Conservation (phyloP, 495 filamentous ascomycete species). For the Penicillium longicatenatum region DNA sequence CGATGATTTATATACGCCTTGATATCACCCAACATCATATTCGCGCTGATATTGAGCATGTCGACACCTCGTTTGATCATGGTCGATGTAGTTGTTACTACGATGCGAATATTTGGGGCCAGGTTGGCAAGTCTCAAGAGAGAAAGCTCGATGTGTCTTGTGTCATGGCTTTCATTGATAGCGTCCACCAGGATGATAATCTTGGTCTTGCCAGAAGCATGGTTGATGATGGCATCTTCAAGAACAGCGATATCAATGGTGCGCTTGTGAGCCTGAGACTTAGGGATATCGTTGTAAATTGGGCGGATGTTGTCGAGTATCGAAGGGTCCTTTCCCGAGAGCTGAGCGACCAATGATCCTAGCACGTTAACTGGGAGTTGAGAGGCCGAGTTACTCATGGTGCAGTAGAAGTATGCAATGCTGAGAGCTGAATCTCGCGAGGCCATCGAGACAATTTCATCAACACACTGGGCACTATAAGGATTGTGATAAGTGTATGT, state of each 20-base stretch:
- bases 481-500: not conserved
- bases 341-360: conserved; percentile 26
- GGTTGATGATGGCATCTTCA: conserved; percentile 22
- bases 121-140: conserved; percentile 16
- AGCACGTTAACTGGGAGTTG: conserved; percentile 20
- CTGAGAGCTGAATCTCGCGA: conserved; percentile 5
- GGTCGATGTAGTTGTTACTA: conserved; percentile 19
- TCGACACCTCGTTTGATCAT: not conserved
- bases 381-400: conserved; percentile 24
- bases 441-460: conserved; percentile 16
- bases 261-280: conserved; percentile 18
- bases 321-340: conserved; percentile 11
- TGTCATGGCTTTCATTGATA: conserved; percentile 23
- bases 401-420: conserved; percentile 27
- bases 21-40: conserved; percentile 18
- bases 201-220: conserved; percentile 5
- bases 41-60: conserved; percentile 15
- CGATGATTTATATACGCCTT: conserved; percentile 19
- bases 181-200: conserved; percentile 23
- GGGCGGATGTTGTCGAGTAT: conserved; percentile 19
- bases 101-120: conserved; percentile 19
- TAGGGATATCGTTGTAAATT: conserved; percentile 17
- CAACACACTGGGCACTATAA: conserved; percentile 22
- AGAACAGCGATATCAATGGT: conserved; percentile 18
- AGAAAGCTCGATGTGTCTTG: conserved; percentile 12